A percentile compares a stretch with the other conserved stretches of the same genome.
phyloP scores from a whole-genome alignment of 768 basidiomycete genomes.

The Tephrocybe sp. region DNA sequence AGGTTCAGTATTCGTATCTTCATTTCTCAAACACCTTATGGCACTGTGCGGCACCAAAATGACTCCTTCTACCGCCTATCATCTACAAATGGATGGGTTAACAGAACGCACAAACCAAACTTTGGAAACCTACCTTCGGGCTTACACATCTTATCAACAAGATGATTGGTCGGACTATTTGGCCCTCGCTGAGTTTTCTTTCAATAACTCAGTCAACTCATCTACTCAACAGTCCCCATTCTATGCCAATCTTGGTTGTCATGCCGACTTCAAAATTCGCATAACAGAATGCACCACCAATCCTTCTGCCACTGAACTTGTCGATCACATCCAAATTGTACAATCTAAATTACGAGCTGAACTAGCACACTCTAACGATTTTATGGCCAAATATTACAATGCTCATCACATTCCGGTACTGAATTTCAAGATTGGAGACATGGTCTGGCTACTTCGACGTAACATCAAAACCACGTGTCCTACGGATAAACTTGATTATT shows the following conservation, averaged over 20 bases:
- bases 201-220: conserved; percentile 32
- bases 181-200: conserved; percentile 40
- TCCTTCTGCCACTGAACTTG: conserved; percentile 8
- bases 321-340: conserved; percentile 1
- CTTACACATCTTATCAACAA: too few species aligned
- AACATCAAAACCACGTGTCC: conserved; percentile 3
- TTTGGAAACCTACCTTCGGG: too few species aligned
- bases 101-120: too few species aligned
- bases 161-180: too few species aligned
- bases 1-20: too few species aligned
- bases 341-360: conserved; percentile 1
- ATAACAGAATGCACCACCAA: conserved; percentile 6
- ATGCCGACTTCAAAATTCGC: conserved; percentile 3
- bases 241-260: conserved; percentile 25
- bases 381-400: conserved; percentile 9
- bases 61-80: too few species aligned
- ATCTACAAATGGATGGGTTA: too few species aligned
- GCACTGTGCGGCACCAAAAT: too few species aligned
- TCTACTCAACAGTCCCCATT: conserved; percentile 36
- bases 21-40: too few species aligned
- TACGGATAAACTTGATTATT: conserved; percentile 5
- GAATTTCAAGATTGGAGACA: neutral
- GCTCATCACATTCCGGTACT: neutral
- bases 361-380: conserved; percentile 1
- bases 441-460: conserved; percentile 1